A percentile compares a stretch with the other conserved stretches of the same genome.
Conservation (phyloP, 495 filamentous ascomycete species). For the Ramalina intermedia region DNA sequence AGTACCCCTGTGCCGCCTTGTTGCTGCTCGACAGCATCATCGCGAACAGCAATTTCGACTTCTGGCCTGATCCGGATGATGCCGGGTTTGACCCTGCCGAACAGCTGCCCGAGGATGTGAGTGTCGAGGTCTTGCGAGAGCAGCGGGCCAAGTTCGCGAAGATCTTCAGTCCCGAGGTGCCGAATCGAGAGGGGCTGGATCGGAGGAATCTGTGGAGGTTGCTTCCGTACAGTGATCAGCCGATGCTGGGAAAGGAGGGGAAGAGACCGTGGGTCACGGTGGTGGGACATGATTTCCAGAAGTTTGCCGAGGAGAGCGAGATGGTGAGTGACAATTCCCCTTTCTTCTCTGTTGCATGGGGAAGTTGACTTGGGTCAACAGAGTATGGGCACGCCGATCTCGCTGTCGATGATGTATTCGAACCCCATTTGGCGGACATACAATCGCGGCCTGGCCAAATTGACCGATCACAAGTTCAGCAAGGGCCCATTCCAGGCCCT, state of each 20-base stretch:
- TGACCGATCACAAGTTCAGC: slow-evolving; percentile 27
- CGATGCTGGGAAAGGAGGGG: slow-evolving; percentile 28
- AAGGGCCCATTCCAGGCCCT: slow-evolving; percentile 36
- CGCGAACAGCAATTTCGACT: slow-evolving; percentile 43
- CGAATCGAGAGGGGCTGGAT: slow-evolving; percentile 41
- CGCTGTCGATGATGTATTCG: slow-evolving; percentile 33
- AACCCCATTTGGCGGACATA: slow-evolving; percentile 43
- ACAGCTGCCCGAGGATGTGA: slow-evolving; percentile 28
- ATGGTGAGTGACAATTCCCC: slow-evolving; percentile 12
- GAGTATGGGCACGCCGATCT: slow-evolving; percentile 25
- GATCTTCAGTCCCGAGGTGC: slow-evolving; percentile 38
- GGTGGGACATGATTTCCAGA: slow-evolving; percentile 45
- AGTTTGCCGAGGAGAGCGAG: slow-evolving; percentile 38
- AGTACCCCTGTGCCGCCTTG: slow-evolving; percentile 32
- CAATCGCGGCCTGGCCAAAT: slow-evolving; percentile 37
- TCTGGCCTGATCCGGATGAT: slow-evolving; percentile 45
- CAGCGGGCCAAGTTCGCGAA: slow-evolving; percentile 24
- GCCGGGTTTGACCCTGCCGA: slow-evolving; percentile 27
- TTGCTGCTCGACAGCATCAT: slow-evolving; percentile 49
- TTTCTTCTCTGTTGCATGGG: slow-evolving; percentile 6
- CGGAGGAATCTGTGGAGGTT: slow-evolving; percentile 31
- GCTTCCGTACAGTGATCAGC: slow-evolving; percentile 35
- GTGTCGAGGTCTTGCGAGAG: slow-evolving; percentile 29
- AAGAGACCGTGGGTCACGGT: slow-evolving; percentile 34
- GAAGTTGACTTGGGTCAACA: not conserved